Evolutionary conservation across 495 filamentous ascomycete species (phyloP).

Genomic region (Aspergillus asperescens): DNA sequence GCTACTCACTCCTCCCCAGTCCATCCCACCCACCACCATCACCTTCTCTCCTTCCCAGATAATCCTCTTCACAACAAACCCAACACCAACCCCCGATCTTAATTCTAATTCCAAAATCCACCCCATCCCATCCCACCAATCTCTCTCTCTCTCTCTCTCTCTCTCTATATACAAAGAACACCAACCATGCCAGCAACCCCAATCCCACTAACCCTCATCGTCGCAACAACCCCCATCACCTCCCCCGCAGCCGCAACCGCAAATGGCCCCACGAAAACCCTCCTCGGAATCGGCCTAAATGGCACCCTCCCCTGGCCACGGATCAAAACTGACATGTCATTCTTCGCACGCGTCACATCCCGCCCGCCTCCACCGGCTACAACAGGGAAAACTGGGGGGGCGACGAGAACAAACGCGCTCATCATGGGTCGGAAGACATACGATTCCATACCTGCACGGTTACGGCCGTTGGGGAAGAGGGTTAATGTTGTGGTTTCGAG

Average conservation of each 20-base stretch:
- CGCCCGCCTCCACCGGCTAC: conserved; percentile 34
- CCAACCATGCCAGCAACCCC: conserved; percentile 7
- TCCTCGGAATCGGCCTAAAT: conserved; percentile 79
- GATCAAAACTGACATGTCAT: conserved; percentile 83
- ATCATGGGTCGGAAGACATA: conserved; percentile 98
- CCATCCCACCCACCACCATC: not conserved
- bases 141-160: no score
- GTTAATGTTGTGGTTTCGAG: conserved; percentile 74
- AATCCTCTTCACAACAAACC: not conserved
- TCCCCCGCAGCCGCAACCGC: conserved; percentile 34
- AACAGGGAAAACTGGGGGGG: not conserved
- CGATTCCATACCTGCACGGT: conserved; percentile 70
- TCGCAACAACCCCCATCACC: conserved; percentile 39
- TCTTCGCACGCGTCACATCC: conserved; percentile 88
- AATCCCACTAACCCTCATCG: conserved; percentile 37
- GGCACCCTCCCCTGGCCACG: conserved; percentile 84
- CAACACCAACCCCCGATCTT: not conserved
- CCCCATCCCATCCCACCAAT: not conserved
- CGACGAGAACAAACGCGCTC: conserved; percentile 58
- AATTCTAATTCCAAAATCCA: not conserved
- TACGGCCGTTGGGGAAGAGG: conserved; percentile 73
- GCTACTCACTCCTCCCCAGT: not conserved
- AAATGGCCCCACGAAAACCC: conserved; percentile 25
- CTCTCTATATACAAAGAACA: not conserved
- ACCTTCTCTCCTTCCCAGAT: no score